These are phyloP conservation scores for Pinus taeda DNA, from an alignment of 75 land plant species.

Conservation along the genomic window DNA sequence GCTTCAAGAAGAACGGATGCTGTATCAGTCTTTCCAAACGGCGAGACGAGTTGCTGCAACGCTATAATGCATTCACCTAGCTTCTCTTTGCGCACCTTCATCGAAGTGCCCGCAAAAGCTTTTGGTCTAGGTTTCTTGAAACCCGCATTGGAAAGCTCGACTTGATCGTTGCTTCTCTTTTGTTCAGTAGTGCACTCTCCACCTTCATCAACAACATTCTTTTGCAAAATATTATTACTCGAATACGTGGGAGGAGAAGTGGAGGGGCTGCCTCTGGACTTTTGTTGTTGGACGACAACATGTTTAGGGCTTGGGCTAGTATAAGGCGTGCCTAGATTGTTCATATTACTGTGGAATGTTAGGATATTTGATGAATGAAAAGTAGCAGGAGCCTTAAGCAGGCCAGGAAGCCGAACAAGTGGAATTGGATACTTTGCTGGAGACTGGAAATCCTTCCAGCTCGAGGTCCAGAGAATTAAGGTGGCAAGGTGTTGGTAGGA, in stretches of 20 bases:
- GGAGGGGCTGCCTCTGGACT: too few species aligned
- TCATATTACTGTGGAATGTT: slow-evolving; percentile 11
- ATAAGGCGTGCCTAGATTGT: background rate
- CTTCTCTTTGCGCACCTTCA: slow-evolving; percentile 46
- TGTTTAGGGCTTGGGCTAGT: background rate
- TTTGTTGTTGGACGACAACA: background rate
- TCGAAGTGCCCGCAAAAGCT: background rate
- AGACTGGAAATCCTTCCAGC: background rate
- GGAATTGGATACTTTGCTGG: background rate
- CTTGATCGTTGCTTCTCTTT: too few species aligned
- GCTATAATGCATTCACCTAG: slow-evolving; percentile 52
- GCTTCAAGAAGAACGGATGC: slow-evolving; percentile 67
- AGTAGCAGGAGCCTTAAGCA: background rate
- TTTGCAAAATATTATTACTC: too few species aligned
- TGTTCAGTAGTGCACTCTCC: too few species aligned
- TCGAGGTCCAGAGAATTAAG: background rate
- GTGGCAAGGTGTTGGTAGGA: background rate
- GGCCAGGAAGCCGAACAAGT: background rate
- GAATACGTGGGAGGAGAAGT: too few species aligned
- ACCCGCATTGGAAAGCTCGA: background rate
- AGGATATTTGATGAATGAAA: slow-evolving; percentile 7
- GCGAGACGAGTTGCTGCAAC: slow-evolving; percentile 65
- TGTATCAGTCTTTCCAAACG: slow-evolving; percentile 70
- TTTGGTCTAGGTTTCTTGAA: slow-evolving; percentile 8
- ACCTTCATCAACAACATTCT: too few species aligned